Conservation (phyloP, 2,329 filamentous ascomycete genomes). For the Pseudopithomyces chartarum region DNA sequence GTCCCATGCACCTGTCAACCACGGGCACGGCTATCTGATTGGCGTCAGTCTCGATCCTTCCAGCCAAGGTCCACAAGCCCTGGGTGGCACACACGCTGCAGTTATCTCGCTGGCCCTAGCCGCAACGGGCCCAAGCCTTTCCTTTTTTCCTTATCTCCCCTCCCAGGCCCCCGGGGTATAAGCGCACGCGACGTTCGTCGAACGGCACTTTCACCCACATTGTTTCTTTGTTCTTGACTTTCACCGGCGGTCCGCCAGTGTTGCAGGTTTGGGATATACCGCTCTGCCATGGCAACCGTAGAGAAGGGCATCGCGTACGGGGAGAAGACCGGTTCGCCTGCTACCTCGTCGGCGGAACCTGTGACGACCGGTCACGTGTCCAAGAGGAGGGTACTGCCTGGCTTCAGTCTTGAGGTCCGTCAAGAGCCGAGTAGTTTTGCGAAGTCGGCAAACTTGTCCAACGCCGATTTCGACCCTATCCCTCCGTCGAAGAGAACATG, state of each 20-base stretch:
- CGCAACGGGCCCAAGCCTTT: not conserved
- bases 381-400: constrained; percentile 24
- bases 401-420: constrained; percentile 37
- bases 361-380: constrained; percentile 26
- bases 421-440: constrained; percentile 45
- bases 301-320: constrained; percentile 14
- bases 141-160: constrained; percentile 4
- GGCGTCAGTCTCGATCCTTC: constrained; percentile 2
- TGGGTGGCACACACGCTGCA: not conserved
- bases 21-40: not conserved
- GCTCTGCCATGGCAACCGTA: constrained; percentile 15
- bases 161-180: not conserved
- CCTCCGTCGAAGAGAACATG: constrained; percentile 46
- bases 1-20: not conserved
- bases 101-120: constrained; percentile 3
- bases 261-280: not conserved
- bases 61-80: not conserved
- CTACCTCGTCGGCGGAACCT: constrained; percentile 25
- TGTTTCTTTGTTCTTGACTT: not conserved
- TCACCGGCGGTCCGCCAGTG: not conserved
- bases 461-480: constrained; percentile 47
- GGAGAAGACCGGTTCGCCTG: constrained; percentile 24
- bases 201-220: not conserved
- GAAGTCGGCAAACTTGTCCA: constrained; percentile 37
- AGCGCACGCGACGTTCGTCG: constrained; percentile 3